These are phyloP conservation scores for Plasmodium blacklocki DNA, from an alignment of 169 alveolate genomes.

Conservation along the genomic window DNA sequence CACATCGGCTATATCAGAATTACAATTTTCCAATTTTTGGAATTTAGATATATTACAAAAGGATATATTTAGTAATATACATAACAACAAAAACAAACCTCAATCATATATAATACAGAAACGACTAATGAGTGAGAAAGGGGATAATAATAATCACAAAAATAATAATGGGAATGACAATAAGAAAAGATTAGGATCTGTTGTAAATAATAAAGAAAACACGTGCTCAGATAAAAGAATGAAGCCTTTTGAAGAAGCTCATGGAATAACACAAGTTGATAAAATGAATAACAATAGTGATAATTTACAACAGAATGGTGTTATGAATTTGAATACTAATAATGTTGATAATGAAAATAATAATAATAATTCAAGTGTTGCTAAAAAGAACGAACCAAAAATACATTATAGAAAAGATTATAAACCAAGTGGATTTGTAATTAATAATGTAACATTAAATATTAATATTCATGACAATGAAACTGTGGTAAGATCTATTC, in stretches of 20 bases:
- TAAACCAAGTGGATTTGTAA: conserved; percentile 87
- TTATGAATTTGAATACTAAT: not conserved
- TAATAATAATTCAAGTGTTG: not conserved
- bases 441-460: conserved; percentile 84
- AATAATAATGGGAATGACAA: conserved; percentile 8
- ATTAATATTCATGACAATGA: conserved; percentile 85
- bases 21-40: conserved; percentile 14
- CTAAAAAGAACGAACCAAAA: conserved; percentile 77
- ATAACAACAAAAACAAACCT: conserved; percentile 2
- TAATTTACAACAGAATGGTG: too few species aligned
- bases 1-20: conserved; percentile 6
- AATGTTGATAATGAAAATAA: conserved; percentile 1
- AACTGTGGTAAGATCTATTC: conserved; percentile 81
- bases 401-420: conserved; percentile 89
- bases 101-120: conserved; percentile 41
- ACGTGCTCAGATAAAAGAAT: not conserved
- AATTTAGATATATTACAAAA: conserved; percentile 36
- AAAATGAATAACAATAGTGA: not conserved
- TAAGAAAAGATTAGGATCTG: conserved; percentile 15
- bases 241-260: not conserved
- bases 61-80: conserved; percentile 7
- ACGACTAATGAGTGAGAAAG: conserved; percentile 59
- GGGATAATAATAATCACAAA: conserved; percentile 4
- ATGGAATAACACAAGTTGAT: not conserved
- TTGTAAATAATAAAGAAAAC: not conserved